Percentiles rank a stretch among this genome's conserved stretches.
phyloP scores from a whole-genome alignment of 2,329 filamentous ascomycete genomes.

The Seiridium cupressi region DNA sequence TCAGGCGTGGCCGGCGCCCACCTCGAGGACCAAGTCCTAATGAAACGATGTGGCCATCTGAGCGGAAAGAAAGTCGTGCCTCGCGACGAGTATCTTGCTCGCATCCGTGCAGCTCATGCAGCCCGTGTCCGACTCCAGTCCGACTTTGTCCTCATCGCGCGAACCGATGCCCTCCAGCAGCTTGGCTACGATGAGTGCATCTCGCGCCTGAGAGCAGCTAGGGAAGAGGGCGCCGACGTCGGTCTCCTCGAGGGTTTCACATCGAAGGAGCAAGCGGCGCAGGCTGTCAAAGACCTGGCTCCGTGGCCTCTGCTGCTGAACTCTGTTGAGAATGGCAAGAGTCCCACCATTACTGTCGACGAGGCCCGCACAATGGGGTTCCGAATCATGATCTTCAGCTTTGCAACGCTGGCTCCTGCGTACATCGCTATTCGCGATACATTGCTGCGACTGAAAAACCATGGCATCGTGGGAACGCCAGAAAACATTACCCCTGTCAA shows the following conservation, averaged over 20 bases:
- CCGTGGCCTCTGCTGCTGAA: conserved; percentile 54
- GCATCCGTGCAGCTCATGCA: conserved; percentile 54
- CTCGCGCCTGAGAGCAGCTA: conserved; percentile 45
- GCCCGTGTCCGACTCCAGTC: conserved; percentile 45
- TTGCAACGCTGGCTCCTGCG: conserved; percentile 45
- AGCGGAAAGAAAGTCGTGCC: conserved; percentile 59
- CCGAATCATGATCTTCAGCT: conserved; percentile 57
- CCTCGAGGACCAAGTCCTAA: conserved; percentile 40
- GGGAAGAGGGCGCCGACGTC: conserved; percentile 56
- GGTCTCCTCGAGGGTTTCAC: conserved; percentile 59
- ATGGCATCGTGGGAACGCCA: conserved; percentile 27
- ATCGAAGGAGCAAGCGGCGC: conserved; percentile 45
- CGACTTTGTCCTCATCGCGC: conserved; percentile 64
- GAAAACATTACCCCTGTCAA: conserved; percentile 25
- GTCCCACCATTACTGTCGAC: conserved; percentile 48
- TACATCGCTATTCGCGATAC: conserved; percentile 39
- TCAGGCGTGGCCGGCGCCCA: conserved; percentile 45
- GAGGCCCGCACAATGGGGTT: conserved; percentile 57
- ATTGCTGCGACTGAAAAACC: conserved; percentile 33
- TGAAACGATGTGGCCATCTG: conserved; percentile 66
- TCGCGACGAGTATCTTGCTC: conserved; percentile 45
- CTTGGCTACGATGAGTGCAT: conserved; percentile 58
- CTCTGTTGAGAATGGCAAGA: conserved; percentile 55
- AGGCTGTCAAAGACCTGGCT: conserved; percentile 43
- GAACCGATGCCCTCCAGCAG: conserved; percentile 59